Conservation (phyloP, 192 early-diverging fungal species). For the Coemansia sp. region DNA sequence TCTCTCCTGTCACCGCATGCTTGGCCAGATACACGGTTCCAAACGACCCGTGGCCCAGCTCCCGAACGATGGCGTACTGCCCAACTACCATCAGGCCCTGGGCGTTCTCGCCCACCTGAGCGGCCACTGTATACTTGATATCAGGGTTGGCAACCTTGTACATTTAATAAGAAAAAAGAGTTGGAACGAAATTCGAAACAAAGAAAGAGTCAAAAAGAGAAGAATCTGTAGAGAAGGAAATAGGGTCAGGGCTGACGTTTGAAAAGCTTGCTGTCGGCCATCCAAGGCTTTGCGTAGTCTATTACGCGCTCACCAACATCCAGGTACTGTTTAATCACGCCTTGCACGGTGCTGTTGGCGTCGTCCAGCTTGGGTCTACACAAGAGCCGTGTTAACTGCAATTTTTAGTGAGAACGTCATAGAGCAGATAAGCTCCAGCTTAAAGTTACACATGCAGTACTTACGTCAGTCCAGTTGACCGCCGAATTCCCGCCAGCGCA, state of each 20-base stretch:
- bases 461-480: slow-evolving; percentile 45
- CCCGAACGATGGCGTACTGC: slow-evolving; percentile 76
- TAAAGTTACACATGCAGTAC: neutral
- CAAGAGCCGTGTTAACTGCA: neutral
- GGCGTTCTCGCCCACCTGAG: slow-evolving; percentile 68
- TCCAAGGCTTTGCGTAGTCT: slow-evolving; percentile 18
- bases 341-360: slow-evolving; percentile 9
- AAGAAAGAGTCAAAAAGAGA: slow-evolving; percentile 7
- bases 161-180: slow-evolving; percentile 19
- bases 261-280: slow-evolving; percentile 28
- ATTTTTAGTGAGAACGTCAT: neutral
- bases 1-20: slow-evolving; percentile 56
- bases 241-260: slow-evolving; percentile 15
- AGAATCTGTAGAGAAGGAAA: slow-evolving; percentile 2
- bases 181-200: slow-evolving; percentile 8
- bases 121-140: slow-evolving; percentile 59
- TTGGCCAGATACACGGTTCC: slow-evolving; percentile 83
- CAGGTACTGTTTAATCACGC: slow-evolving; percentile 23
- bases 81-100: slow-evolving; percentile 78
- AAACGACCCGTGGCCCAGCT: slow-evolving; percentile 86
- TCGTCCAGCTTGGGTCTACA: slow-evolving; percentile 26
- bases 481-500: slow-evolving; percentile 39
- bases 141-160: slow-evolving; percentile 47
- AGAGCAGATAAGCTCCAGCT: neutral
- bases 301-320: slow-evolving; percentile 34